These are phyloP conservation scores for Cyberlindnera bimundalis DNA, from an alignment of 805 yeast species.

Conservation along the genomic window DNA sequence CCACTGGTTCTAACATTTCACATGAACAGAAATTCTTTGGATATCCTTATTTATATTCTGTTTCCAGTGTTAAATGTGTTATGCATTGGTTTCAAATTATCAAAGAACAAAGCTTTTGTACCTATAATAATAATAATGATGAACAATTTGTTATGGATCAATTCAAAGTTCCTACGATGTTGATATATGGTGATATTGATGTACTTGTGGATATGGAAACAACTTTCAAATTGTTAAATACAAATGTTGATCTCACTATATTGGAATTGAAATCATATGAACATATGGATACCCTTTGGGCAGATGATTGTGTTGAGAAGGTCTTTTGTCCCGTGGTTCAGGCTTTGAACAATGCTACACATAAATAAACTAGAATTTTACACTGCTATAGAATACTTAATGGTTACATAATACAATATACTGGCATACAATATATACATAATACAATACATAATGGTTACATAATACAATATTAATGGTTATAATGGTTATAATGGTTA, in stretches of 20 bases:
- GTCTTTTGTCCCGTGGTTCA: constrained; percentile 46
- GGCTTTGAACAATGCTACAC: constrained; percentile 28
- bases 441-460: no score
- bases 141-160: constrained; percentile 28
- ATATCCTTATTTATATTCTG: constrained; percentile 78
- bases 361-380: no score
- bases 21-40: constrained; percentile 63
- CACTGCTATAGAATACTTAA: background rate
- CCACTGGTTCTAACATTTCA: constrained; percentile 66
- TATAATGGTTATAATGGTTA: no score
- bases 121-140: constrained; percentile 36
- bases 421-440: no score
- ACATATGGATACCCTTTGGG: constrained; percentile 83
- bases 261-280: constrained; percentile 58
- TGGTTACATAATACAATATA: no score
- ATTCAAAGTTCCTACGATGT: constrained; percentile 53
- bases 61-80: constrained; percentile 76
- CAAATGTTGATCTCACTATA: constrained; percentile 24
- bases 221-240: constrained; percentile 54
- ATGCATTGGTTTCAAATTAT: constrained; percentile 88
- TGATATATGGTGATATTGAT: constrained; percentile 69
- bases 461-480: no score
- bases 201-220: constrained; percentile 68
- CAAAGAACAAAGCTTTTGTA: constrained; percentile 61
- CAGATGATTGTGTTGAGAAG: constrained; percentile 45